Conservation (phyloP, 306 rosid genomes). For the Quercus cerris region DNA sequence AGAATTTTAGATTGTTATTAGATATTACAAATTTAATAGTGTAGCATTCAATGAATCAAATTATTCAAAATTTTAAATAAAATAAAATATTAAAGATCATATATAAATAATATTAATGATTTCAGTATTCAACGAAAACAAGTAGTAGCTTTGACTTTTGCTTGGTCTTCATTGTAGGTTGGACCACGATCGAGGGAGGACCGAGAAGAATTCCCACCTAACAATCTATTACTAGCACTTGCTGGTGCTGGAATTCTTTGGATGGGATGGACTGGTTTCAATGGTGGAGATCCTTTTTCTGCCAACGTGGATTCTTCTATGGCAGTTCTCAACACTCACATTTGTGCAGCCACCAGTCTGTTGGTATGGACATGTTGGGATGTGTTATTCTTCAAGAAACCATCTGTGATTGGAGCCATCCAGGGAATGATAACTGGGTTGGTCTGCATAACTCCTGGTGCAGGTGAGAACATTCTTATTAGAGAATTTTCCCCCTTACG, state of each 20-base stretch:
- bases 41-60: no score
- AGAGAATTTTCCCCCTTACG: no score
- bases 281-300: slow-evolving; percentile 41
- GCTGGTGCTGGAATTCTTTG: slow-evolving; percentile 38
- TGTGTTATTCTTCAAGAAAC: slow-evolving; percentile 32
- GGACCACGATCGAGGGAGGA: slow-evolving; percentile 43
- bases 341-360: slow-evolving; percentile 45
- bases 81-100: no score
- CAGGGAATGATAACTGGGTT: slow-evolving; percentile 26
- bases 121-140: no score
- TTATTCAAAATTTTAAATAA: no score
- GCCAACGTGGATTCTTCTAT: slow-evolving; percentile 36
- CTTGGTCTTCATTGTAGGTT: slow-evolving; percentile 17
- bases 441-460: slow-evolving; percentile 25
- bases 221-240: slow-evolving; percentile 38
- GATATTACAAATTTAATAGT: no score
- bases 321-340: slow-evolving; percentile 36
- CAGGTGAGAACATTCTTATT: not conserved
- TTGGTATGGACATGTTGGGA: slow-evolving; percentile 42
- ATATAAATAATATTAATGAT: no score
- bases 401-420: slow-evolving; percentile 15
- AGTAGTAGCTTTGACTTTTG: no score
- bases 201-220: slow-evolving; percentile 42
- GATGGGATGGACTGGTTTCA: slow-evolving; percentile 51
- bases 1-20: no score